Conservation (phyloP, 2,329 filamentous ascomycete genomes). For the Penicillium sp. region DNA sequence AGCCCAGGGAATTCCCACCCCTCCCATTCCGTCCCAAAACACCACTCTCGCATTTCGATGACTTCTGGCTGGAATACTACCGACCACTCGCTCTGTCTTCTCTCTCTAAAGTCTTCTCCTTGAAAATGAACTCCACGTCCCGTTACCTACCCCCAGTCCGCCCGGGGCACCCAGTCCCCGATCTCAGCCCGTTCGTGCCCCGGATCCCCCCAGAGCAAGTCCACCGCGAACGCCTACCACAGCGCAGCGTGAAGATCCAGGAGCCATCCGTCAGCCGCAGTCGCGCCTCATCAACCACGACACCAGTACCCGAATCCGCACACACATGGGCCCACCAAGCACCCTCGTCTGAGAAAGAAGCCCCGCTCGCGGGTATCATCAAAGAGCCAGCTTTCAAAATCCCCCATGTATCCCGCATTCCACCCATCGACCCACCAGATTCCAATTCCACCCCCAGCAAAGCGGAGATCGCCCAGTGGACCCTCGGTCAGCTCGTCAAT, state of each 20-base stretch:
- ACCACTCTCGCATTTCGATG: constrained; percentile 63
- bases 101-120: constrained; percentile 87
- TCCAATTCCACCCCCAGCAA: constrained; percentile 71
- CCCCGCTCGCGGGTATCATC: constrained; percentile 53
- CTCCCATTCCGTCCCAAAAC: constrained; percentile 30
- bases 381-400: constrained; percentile 47
- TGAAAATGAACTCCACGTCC: constrained; percentile 85
- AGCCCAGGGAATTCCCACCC: constrained; percentile 59
- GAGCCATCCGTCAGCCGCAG: constrained; percentile 54
- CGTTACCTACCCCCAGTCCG: constrained; percentile 74
- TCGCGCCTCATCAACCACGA: constrained; percentile 34
- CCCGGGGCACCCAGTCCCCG: constrained; percentile 63
- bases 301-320: constrained; percentile 17
- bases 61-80: constrained; percentile 98
- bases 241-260: constrained; percentile 63
- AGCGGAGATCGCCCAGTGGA: constrained; percentile 76
- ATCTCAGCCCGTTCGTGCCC: constrained; percentile 84
- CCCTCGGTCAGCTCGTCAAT: constrained; percentile 78
- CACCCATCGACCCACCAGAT: constrained; percentile 29
- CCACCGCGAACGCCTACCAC: constrained; percentile 54
- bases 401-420: constrained; percentile 20
- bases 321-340: constrained; percentile 34
- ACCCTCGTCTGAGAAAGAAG: constrained; percentile 33
- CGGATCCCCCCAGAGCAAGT: constrained; percentile 59
- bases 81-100: constrained; percentile 82